phyloP scores from a whole-genome alignment of 2,329 filamentous ascomycete genomes.

The Curvularia sp. region DNA sequence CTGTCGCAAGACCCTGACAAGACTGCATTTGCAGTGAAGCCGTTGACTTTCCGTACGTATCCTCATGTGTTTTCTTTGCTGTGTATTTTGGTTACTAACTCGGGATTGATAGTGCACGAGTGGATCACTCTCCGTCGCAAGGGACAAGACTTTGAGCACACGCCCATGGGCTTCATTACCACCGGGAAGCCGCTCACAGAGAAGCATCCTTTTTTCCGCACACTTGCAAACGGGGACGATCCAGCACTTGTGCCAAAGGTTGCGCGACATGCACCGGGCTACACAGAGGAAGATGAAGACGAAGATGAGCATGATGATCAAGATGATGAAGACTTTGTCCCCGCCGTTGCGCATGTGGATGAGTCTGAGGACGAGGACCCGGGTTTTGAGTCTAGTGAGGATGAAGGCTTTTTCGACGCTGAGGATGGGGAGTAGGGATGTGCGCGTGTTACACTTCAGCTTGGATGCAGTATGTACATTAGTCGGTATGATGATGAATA shows the following conservation, averaged over 20 bases:
- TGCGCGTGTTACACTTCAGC: neutral
- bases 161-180: constrained; percentile 65
- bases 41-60: constrained; percentile 39
- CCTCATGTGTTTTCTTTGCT: constrained; percentile 37
- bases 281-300: constrained; percentile 10
- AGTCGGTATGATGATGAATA: neutral
- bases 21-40: constrained; percentile 34
- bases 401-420: constrained; percentile 11
- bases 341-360: constrained; percentile 21
- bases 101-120: constrained; percentile 54
- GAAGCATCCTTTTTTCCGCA: constrained; percentile 62
- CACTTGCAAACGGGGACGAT: constrained; percentile 8
- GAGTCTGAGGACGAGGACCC: constrained; percentile 25
- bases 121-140: constrained; percentile 64
- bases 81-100: constrained; percentile 31
- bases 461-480: neutral
- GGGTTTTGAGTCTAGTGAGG: constrained; percentile 10
- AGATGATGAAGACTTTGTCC: constrained; percentile 26
- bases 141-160: constrained; percentile 65
- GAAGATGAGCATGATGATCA: constrained; percentile 19
- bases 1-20: constrained; percentile 8
- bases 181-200: constrained; percentile 59
- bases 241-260: constrained; percentile 19
- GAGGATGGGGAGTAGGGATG: constrained; percentile 5
- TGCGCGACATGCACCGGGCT: constrained; percentile 17